Base-by-base conservation (phyloP, 495 filamentous ascomycete genomes). In the Parathielavia appendiculata region DNA sequence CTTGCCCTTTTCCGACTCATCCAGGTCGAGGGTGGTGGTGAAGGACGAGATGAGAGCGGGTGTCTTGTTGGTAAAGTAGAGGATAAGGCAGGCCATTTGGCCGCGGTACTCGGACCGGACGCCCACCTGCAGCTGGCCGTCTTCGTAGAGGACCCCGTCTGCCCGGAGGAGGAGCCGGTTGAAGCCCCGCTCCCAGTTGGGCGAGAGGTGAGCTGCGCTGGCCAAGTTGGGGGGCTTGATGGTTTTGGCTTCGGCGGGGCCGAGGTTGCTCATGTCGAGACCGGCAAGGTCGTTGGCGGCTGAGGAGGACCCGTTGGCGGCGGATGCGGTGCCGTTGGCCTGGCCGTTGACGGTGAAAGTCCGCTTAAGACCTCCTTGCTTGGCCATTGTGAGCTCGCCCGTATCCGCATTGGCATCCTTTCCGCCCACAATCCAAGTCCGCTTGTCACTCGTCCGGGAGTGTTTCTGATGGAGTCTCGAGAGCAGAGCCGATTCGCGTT, bases 21-120 rank as follows among this genome's bases (percentile, higher is more conserved):
- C 92, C 22, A 85, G 70, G 68, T 97, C 91, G 19, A 97, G 72
- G 0, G 95, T 97, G 1, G 93, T 96, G 0, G 93, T 97, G 72
- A 99, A 90, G 7, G 90, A 93, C 60, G 82, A 84, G 52, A 97
- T 87, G 3, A 87, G 74, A 52, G 85, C 85, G 0, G 89, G 83
- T 2, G 90, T 90, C 71, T 95, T 96, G 74, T 97, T 97, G 40
- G 87, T 87, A 68, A 97, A 92, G 72, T 97, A 97, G 51, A 97
- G 75, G 65, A 97, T 97, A 43, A 99, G 78, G 59, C 92, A 96
- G 50, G 93, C 95, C 79, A 96, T 87, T 62, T 95, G 88, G 17
- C 82, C 89, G 56, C 95, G 89, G 69, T 96, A 99, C 71, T 99
- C 95, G 5, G 90, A 90, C 7, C 95, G 87, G 48, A 97, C 73